Base-by-base conservation (phyloP, 345 rosid genomes). In the Kandelia obovata region DNA sequence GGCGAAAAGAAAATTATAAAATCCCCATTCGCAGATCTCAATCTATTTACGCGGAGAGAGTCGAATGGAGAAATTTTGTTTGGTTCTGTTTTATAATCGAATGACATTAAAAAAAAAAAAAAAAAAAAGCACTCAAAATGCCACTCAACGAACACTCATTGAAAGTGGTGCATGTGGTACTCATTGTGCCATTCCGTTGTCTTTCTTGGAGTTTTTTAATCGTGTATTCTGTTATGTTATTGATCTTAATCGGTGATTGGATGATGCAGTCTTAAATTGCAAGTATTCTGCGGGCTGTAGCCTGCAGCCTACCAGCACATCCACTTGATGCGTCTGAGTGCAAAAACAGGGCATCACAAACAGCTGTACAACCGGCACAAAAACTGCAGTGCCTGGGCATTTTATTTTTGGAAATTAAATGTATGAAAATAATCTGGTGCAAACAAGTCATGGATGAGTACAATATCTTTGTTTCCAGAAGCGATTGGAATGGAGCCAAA, bases 161-260 rank as follows among this genome's bases (percentile, higher is more conserved):
- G 66, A 73, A 82, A 80, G 79, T 16, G 76, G 68, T 68, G 87
- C 87, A 85, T 82, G 89, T 87, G 85, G 57, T 75, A 70, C 79
- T 85, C 79, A 83, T 85, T 61, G 80, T 85, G 86, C 83, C 64
- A 37, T 77, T 61, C 71, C 77, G 63, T 86, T 85, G 89, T 87
- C 92, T 83, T 69, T 82, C 37, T 73, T 71, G 84, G 75, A 78
- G 75, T 13, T 43, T 77, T 71, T 77, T 71, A 66, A 79, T 43
- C 68, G 67, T 73, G 74, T 58, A 37, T 49, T 74, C 63, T 37
- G 58, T 16, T 66, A 52, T 51, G 19, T 16, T 51, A 5, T 17
- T 28, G 26, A 63, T 51, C 35, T 31, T 43, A 51, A 64, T 53
- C 53, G 39, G 11, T 15, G 58, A 66, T 49, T 20, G 26, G 69